These are phyloP conservation scores for Rosa hybrid DNA, from an alignment of 331 rosid genomes.

Conservation along the genomic window DNA sequence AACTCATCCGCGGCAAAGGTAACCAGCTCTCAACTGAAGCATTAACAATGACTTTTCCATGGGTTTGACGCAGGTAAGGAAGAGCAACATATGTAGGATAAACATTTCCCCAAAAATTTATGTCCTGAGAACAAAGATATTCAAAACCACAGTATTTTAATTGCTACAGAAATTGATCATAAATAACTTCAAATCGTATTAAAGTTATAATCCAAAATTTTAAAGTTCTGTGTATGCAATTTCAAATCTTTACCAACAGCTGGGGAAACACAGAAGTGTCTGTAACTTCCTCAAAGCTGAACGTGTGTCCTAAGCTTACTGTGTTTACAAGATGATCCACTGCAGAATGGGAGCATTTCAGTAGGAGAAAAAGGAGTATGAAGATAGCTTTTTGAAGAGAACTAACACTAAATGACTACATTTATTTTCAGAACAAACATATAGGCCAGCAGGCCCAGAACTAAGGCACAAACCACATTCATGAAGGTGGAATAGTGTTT, in stretches of 20 bases:
- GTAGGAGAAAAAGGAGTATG: not conserved
- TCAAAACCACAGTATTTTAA: not conserved
- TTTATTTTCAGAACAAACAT: not conserved
- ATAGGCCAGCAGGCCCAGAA: not conserved
- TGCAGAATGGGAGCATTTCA: slow-evolving; percentile 30
- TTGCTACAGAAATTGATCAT: not conserved
- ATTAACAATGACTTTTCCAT: slow-evolving; percentile 72
- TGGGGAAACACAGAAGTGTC: slow-evolving; percentile 82
- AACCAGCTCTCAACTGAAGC: slow-evolving; percentile 85
- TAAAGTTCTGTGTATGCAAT: not conserved
- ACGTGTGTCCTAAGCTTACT: slow-evolving; percentile 89
- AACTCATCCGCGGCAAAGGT: slow-evolving; percentile 88
- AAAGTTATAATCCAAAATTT: not conserved
- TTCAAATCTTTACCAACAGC: slow-evolving; percentile 53
- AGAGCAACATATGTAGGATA: slow-evolving; percentile 83
- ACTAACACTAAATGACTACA: not conserved
- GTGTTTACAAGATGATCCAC: slow-evolving; percentile 89
- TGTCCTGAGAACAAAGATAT: slow-evolving; percentile 50
- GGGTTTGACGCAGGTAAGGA: slow-evolving; percentile 69
- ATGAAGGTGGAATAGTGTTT: not conserved
- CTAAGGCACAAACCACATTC: not conserved
- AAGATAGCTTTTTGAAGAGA: not conserved
- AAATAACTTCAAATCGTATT: not conserved
- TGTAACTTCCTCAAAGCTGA: slow-evolving; percentile 83
- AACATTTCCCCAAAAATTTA: slow-evolving; percentile 86